These are phyloP conservation scores for Globisporangium rhizosaccharum DNA, from an alignment of 352 stramenopile species.

Conservation along the genomic window DNA sequence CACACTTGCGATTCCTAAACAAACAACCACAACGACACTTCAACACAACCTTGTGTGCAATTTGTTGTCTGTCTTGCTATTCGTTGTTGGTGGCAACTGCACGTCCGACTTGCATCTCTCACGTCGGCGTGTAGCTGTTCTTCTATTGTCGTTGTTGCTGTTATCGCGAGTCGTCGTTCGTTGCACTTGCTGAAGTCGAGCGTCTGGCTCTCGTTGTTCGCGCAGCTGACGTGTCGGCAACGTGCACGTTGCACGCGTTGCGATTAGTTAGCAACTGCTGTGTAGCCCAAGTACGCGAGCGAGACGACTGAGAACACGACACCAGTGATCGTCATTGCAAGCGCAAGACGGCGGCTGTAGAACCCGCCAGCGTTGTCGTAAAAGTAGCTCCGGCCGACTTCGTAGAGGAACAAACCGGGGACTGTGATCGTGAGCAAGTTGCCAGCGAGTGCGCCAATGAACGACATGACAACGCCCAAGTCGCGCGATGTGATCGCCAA, in stretches of 20 bases:
- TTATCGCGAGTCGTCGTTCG: too few species aligned
- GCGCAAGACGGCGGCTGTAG: slow-evolving; percentile 49
- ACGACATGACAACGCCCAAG: slow-evolving; percentile 70
- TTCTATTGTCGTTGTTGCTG: too few species aligned
- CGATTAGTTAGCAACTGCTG: slow-evolving; percentile 29
- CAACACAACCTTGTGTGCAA: too few species aligned
- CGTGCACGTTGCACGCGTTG: not conserved
- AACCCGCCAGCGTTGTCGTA: slow-evolving; percentile 35
- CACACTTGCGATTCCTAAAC: too few species aligned
- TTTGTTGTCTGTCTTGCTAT: too few species aligned
- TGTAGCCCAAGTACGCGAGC: slow-evolving; percentile 66
- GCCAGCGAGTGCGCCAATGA: slow-evolving; percentile 64
- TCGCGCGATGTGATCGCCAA: slow-evolving; percentile 57
- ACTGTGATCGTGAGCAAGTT: slow-evolving; percentile 70
- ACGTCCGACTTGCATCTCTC: too few species aligned
- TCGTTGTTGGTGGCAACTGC: too few species aligned
- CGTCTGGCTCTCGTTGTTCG: not conserved
- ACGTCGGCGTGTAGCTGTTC: too few species aligned
- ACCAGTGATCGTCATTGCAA: slow-evolving; percentile 43
- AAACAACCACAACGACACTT: too few species aligned
- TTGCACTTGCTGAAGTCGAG: too few species aligned
- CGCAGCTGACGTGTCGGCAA: not conserved
- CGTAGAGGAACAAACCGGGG: slow-evolving; percentile 70
- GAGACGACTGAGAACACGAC: slow-evolving; percentile 54
- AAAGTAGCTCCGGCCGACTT: slow-evolving; percentile 54